Evolutionary conservation across 768 basidiomycete species (phyloP).

Genomic region (Steccherinum ochraceum): DNA sequence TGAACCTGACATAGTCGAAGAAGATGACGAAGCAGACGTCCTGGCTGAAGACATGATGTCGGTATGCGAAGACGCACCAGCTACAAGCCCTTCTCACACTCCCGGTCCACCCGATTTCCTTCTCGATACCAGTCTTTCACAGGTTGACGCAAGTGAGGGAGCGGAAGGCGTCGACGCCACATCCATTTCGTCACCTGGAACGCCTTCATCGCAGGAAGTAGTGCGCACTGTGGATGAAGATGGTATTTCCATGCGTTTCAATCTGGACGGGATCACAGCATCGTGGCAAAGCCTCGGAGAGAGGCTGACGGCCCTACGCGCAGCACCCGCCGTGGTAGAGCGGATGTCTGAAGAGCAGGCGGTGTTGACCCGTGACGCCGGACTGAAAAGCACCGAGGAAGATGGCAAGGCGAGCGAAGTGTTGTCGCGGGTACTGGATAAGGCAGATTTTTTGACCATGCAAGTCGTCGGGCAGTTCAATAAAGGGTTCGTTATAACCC

Average conservation of each 20-base stretch:
- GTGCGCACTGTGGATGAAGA: constrained; percentile 1
- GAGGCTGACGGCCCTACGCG: not conserved
- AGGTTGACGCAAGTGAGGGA: not conserved
- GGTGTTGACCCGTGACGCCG: constrained; percentile 10
- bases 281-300: not conserved
- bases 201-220: constrained; percentile 1
- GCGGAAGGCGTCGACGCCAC: not conserved
- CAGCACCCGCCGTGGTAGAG: not conserved
- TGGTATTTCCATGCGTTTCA: constrained; percentile 1
- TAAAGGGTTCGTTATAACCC: constrained; percentile 85
- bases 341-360: not conserved
- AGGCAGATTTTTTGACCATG: constrained; percentile 82
- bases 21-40: constrained; percentile 1
- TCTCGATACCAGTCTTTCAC: not conserved
- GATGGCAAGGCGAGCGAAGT: constrained; percentile 53
- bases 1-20: constrained; percentile 2
- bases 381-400: constrained; percentile 36
- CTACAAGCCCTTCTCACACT: not conserved
- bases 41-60: not conserved
- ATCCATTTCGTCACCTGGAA: not conserved
- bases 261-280: not conserved
- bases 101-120: not conserved
- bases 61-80: not conserved
- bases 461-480: constrained; percentile 92
- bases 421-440: constrained; percentile 79